Percentiles rank a stretch among this genome's conserved stretches.
These are phyloP conservation scores for Leptographium galeiforme DNA, from an alignment of 2,329 filamentous ascomycete genomes.

Conservation along the genomic window DNA sequence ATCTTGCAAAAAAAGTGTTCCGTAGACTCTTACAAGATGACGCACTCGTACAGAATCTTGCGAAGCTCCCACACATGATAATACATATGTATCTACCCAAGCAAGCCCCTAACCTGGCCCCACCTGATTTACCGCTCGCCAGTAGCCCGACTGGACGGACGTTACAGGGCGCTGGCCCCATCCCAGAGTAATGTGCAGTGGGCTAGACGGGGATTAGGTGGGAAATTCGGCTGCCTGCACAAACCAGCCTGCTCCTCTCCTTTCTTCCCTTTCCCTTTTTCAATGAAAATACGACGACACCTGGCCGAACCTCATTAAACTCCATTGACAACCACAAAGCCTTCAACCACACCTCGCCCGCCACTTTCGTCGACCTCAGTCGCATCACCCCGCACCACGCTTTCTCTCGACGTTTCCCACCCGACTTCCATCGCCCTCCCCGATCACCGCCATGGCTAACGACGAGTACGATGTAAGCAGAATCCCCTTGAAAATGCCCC, in stretches of 20 bases:
- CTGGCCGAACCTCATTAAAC: neutral
- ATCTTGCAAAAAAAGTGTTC: too few species aligned
- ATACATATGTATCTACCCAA: neutral
- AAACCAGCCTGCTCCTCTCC: neutral
- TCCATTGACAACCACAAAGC: neutral
- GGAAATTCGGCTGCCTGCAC: neutral
- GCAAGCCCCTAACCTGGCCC: neutral
- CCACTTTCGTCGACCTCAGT: neutral
- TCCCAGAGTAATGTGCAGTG: neutral
- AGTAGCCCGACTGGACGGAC: neutral
- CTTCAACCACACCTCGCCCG: neutral
- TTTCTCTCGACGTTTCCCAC: neutral
- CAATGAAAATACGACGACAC: constrained; percentile 1
- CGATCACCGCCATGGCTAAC: constrained; percentile 65
- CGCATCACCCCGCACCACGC: neutral
- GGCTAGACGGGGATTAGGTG: neutral
- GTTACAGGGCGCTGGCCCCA: neutral
- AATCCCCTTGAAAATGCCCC: neutral
- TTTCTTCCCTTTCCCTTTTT: neutral
- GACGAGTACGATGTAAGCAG: constrained; percentile 96
- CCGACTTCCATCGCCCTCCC: neutral
- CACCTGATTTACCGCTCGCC: neutral
- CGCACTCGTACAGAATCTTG: too few species aligned
- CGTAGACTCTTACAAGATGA: too few species aligned
- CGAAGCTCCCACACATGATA: too few species aligned